These are phyloP conservation scores for Anthostomella pinea DNA, from an alignment of 2,329 filamentous ascomycete genomes.

Conservation along the genomic window DNA sequence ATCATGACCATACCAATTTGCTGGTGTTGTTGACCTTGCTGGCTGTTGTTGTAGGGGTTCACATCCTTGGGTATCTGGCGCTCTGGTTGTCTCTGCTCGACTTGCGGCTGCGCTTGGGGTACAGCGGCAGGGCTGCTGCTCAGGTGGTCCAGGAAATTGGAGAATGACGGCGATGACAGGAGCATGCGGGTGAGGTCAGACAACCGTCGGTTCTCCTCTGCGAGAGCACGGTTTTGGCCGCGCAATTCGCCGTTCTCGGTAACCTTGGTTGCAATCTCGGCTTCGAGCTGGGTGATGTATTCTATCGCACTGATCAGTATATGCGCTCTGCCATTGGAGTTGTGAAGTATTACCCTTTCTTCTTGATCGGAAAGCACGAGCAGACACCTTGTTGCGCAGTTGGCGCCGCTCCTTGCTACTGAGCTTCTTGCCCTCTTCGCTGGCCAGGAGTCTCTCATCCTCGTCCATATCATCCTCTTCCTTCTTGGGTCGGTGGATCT, in stretches of 20 bases:
- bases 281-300: constrained; percentile 93
- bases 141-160: constrained; percentile 71
- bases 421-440: constrained; percentile 98
- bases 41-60: constrained; percentile 54
- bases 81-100: constrained; percentile 42
- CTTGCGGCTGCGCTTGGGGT: constrained; percentile 37
- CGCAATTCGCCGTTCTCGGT: constrained; percentile 81
- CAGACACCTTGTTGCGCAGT: constrained; percentile 98
- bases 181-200: constrained; percentile 78
- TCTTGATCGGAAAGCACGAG: constrained; percentile 93
- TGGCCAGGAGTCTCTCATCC: constrained; percentile 66
- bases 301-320: constrained; percentile 63
- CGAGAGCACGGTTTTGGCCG: constrained; percentile 74
- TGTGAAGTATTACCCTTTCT: constrained; percentile 78
- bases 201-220: constrained; percentile 81
- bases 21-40: constrained; percentile 55
- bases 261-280: constrained; percentile 79
- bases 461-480: constrained; percentile 99
- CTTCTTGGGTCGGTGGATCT: constrained; percentile 76
- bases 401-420: constrained; percentile 95
- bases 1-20: constrained; percentile 81
- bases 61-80: constrained; percentile 62
- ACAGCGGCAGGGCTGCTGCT: constrained; percentile 54
- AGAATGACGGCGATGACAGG: constrained; percentile 77
- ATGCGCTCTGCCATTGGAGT: constrained; percentile 1